Evolutionary conservation across 192 early-diverging fungal species (phyloP).

Genomic region (Fimicolochytrium jonesii): DNA sequence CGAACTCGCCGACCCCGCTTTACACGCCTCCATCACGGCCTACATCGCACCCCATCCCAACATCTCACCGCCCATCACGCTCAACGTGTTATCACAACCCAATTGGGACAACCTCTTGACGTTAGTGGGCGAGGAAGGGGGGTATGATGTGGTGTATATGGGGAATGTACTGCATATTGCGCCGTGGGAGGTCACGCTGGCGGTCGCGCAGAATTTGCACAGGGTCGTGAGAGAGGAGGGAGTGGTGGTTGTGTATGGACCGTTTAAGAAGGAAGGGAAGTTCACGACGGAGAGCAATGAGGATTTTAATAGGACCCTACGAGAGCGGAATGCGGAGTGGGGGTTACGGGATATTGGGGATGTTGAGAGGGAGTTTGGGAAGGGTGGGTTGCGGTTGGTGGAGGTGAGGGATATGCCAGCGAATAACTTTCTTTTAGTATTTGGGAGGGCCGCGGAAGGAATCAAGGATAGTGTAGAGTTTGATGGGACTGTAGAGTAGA

Average conservation of each 20-base stretch:
- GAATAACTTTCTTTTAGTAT: slow-evolving; percentile 34
- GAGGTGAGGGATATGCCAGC: slow-evolving; percentile 33
- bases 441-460: no score
- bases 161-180: slow-evolving; percentile 31
- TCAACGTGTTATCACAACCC: background rate
- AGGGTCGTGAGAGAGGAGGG: slow-evolving; percentile 1
- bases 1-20: slow-evolving; percentile 9
- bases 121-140: background rate
- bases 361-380: slow-evolving; percentile 18
- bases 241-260: slow-evolving; percentile 20
- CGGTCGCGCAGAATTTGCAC: slow-evolving; percentile 9
- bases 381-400: slow-evolving; percentile 8
- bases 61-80: slow-evolving; percentile 8
- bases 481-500: no score
- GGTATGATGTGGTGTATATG: slow-evolving; percentile 23
- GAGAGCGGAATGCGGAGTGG: slow-evolving; percentile 20
- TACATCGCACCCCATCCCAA: slow-evolving; percentile 3
- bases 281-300: slow-evolving; percentile 30
- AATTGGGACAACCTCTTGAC: slow-evolving; percentile 4
- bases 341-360: slow-evolving; percentile 30
- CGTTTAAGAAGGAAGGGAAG: slow-evolving; percentile 27
- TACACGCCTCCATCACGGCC: slow-evolving; percentile 12
- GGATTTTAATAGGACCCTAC: slow-evolving; percentile 27
- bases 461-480: no score
- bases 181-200: slow-evolving; percentile 23